Percentiles rank a stretch among this genome's conserved stretches.
Conservation (phyloP, 2,329 filamentous ascomycete species). For the Penicillium sp. region DNA sequence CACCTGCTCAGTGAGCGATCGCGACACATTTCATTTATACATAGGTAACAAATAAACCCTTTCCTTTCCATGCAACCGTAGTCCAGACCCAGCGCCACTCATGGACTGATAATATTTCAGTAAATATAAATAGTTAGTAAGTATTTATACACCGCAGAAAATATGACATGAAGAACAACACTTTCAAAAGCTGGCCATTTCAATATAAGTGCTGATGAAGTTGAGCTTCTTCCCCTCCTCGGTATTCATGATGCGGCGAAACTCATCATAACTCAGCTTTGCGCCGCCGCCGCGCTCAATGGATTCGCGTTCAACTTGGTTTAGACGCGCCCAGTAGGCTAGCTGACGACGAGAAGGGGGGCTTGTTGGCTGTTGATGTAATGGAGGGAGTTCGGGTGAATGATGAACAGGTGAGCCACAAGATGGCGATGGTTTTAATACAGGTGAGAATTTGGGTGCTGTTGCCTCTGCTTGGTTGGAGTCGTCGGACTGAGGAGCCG, state of each 20-base stretch:
- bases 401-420: conserved; percentile 8
- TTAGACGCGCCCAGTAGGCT: conserved; percentile 49
- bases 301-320: conserved; percentile 68
- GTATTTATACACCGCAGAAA: not conserved
- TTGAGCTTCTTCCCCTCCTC: conserved; percentile 66
- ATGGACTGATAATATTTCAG: not conserved
- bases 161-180: not conserved
- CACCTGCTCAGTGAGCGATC: no score
- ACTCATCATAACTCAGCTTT: conserved; percentile 72
- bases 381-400: conserved; percentile 16
- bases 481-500: conserved; percentile 29
- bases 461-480: conserved; percentile 29
- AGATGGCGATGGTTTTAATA: conserved; percentile 31
- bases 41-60: not conserved
- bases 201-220: conserved; percentile 88
- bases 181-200: conserved; percentile 59
- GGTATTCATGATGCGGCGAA: conserved; percentile 69
- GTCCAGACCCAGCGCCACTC: not conserved
- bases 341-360: conserved; percentile 36
- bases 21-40: no score
- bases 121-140: not conserved
- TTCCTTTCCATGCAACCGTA: not conserved
- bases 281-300: conserved; percentile 66
- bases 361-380: conserved; percentile 18
- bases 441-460: conserved; percentile 30